A percentile compares a stretch with the other conserved stretches of the same genome.
Conservation (phyloP, 1,284 basidiomycete species). For the Bondarzewia mesenterica region DNA sequence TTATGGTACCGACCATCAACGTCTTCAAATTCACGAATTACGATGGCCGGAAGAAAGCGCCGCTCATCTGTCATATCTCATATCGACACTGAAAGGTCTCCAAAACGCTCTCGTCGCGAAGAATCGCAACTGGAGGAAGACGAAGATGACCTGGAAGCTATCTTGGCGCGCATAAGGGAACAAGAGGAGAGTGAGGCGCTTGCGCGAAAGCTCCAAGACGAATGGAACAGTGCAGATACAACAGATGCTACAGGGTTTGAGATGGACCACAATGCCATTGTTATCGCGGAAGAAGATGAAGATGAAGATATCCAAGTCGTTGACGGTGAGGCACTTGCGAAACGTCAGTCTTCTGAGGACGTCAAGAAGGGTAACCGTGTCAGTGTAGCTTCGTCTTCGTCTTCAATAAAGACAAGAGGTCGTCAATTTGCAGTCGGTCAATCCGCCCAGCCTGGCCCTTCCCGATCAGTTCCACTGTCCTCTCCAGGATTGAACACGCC, state of each 20-base stretch:
- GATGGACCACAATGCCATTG: background rate
- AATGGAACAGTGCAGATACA: constrained; percentile 16
- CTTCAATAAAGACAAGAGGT: background rate
- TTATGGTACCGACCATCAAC: background rate
- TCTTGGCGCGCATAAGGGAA: constrained; percentile 32
- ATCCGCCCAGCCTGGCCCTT: background rate
- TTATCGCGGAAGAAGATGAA: too few species aligned
- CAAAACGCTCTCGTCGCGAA: background rate
- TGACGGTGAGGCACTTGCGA: constrained; percentile 30
- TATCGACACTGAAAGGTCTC: background rate
- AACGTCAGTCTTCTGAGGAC: constrained; percentile 27
- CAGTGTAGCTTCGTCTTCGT: background rate
- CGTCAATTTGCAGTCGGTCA: too few species aligned
- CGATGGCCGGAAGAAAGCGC: background rate
- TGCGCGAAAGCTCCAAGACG: constrained; percentile 26
- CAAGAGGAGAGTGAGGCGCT: constrained; percentile 36
- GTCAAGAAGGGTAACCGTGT: constrained; percentile 9
- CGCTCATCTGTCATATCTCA: background rate
- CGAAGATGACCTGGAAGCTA: constrained; percentile 30
- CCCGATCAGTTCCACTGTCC: background rate
- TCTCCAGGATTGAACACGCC: constrained; percentile 6
- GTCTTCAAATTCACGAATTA: too few species aligned
- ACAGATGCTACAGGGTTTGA: background rate
- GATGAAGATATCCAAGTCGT: constrained; percentile 14
- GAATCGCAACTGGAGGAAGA: constrained; percentile 15